phyloP scores from a whole-genome alignment of 805 yeast genomes.

The Scheffersomyces coipomensis region DNA sequence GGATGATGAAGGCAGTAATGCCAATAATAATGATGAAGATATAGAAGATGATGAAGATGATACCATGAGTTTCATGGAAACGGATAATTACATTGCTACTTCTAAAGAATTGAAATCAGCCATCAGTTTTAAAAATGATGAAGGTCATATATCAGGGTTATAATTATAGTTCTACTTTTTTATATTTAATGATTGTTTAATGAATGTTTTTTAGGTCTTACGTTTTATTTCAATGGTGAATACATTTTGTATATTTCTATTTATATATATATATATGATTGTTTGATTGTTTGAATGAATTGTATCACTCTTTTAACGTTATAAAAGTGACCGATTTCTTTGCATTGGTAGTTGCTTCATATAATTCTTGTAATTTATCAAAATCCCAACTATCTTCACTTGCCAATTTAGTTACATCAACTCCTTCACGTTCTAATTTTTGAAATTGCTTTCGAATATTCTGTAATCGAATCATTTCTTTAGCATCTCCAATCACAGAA shows the following conservation, averaged over 20 bases:
- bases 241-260: constrained; percentile 6
- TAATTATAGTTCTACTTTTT: too few relatives aligned
- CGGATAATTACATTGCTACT: too few relatives aligned
- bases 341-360: constrained; percentile 48
- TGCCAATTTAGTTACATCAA: constrained; percentile 39
- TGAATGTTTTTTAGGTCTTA: background rate
- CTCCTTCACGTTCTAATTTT: constrained; percentile 38
- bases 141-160: constrained; percentile 21
- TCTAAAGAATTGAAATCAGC: constrained; percentile 19
- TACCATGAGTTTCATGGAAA: background rate
- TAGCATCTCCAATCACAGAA: constrained; percentile 63
- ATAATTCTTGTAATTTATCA: constrained; percentile 46
- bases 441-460: constrained; percentile 41
- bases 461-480: constrained; percentile 47
- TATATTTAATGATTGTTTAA: background rate
- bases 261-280: background rate
- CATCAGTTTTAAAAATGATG: constrained; percentile 19
- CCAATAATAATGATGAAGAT: constrained; percentile 1
- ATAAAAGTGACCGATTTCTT: constrained; percentile 61
- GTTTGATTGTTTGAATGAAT: constrained; percentile 1
- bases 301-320: constrained; percentile 32
- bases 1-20: constrained; percentile 6
- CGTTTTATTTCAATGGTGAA: too few relatives aligned
- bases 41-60: background rate
- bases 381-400: constrained; percentile 50